These are phyloP conservation scores for Viola odorata DNA, from an alignment of 345 rosid species.

Conservation along the genomic window DNA sequence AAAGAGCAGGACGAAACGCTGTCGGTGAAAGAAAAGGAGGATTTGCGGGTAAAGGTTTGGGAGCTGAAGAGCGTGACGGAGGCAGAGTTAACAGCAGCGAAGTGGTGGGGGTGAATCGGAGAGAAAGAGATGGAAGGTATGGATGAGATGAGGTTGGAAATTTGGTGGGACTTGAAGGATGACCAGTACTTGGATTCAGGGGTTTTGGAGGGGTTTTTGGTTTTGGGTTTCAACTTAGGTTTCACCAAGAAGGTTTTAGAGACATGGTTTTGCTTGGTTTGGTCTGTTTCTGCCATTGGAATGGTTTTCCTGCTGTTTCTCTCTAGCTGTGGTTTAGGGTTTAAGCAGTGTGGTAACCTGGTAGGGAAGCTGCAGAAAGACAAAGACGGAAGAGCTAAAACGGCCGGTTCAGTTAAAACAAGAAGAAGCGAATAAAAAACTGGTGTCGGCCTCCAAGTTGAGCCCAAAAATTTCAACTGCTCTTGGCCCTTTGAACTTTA, in stretches of 20 bases:
- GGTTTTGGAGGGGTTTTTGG: slow-evolving; percentile 50
- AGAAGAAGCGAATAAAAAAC: too few species aligned
- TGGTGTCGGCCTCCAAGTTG: too few species aligned
- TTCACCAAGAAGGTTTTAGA: slow-evolving; percentile 54
- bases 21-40: slow-evolving; percentile 60
- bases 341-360: too few species aligned
- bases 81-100: slow-evolving; percentile 74
- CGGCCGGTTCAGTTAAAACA: too few species aligned
- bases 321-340: too few species aligned
- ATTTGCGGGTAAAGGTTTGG: slow-evolving; percentile 33
- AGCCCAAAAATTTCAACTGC: too few species aligned
- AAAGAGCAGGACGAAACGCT: slow-evolving; percentile 73
- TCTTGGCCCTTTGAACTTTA: too few species aligned
- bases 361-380: too few species aligned
- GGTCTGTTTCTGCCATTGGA: slow-evolving; percentile 8
- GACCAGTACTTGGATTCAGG: slow-evolving; percentile 85
- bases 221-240: slow-evolving; percentile 60
- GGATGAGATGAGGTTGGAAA: slow-evolving; percentile 49
- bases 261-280: slow-evolving; percentile 5
- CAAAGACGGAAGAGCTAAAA: too few species aligned
- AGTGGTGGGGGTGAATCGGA: slow-evolving; percentile 41
- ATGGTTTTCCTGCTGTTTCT: too few species aligned
- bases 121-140: slow-evolving; percentile 66
- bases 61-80: slow-evolving; percentile 60
- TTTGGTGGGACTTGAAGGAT: slow-evolving; percentile 64